Evolutionary conservation across 2,329 filamentous ascomycete species (phyloP).

Genomic region (Paecilomyces sp.): DNA sequence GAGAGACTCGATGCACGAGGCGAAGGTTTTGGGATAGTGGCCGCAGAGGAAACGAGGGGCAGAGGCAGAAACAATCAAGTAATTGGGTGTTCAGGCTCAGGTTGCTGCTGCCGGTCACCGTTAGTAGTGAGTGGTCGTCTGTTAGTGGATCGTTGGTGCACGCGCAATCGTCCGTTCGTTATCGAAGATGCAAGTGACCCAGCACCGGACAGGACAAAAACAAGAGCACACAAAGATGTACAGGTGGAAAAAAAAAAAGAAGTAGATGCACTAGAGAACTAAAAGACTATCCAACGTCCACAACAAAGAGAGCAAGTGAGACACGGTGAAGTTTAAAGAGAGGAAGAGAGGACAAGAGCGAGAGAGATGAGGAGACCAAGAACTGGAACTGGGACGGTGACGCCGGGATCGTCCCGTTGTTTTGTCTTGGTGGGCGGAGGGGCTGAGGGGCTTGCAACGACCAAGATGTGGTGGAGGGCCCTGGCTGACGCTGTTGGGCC

Average conservation of each 20-base stretch:
- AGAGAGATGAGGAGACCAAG: no score
- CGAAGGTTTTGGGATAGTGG: not conserved
- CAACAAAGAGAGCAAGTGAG: not conserved
- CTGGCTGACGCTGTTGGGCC: no score
- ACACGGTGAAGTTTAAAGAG: not conserved
- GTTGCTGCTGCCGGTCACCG: not conserved
- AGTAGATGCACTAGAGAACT: not conserved
- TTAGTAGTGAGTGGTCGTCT: not conserved
- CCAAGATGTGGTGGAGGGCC: not conserved
- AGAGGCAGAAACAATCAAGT: not conserved
- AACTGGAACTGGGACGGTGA: not conserved
- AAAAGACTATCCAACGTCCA: not conserved
- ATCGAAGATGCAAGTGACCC: not conserved
- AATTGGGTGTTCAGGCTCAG: not conserved
- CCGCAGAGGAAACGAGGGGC: not conserved
- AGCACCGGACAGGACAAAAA: not conserved
- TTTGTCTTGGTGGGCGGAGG: not conserved
- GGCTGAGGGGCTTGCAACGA: not conserved
- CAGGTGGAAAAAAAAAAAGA: not conserved
- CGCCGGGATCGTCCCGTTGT: not conserved
- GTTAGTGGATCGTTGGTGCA: not conserved
- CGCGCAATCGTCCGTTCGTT: not conserved
- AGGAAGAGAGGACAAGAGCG: not conserved
- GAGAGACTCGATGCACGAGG: not conserved
- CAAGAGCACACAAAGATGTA: not conserved